Evolutionary conservation across 495 filamentous ascomycete genomes (phyloP).

Genomic region (Xylaria sp.): DNA sequence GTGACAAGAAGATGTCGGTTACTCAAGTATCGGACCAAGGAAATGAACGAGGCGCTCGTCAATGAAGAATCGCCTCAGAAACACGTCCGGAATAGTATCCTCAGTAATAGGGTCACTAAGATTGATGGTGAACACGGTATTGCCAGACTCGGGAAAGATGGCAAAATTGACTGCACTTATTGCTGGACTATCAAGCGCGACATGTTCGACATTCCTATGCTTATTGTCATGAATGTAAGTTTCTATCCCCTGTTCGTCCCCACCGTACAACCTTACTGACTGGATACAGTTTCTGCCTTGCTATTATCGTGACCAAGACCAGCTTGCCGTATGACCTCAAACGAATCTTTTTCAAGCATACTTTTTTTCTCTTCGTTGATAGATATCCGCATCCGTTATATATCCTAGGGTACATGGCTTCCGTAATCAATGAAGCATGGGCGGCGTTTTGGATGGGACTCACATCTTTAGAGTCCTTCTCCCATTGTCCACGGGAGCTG

Average conservation of each 20-base stretch:
- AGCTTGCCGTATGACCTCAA: constrained; percentile 51
- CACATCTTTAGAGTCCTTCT: constrained; percentile 36
- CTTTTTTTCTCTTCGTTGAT: constrained; percentile 19
- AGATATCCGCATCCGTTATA: constrained; percentile 24
- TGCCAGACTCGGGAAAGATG: constrained; percentile 79
- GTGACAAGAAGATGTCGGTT: constrained; percentile 85
- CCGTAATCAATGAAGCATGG: constrained; percentile 38
- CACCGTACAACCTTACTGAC: constrained; percentile 30
- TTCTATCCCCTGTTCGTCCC: background rate
- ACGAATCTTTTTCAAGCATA: constrained; percentile 8
- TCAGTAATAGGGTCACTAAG: constrained; percentile 60
- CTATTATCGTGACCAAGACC: constrained; percentile 56
- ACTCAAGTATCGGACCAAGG: constrained; percentile 85
- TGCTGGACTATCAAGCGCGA: constrained; percentile 97
- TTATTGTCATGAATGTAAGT: constrained; percentile 97
- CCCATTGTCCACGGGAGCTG: constrained; percentile 32
- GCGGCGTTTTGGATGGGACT: constrained; percentile 44
- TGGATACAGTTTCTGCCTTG: constrained; percentile 56
- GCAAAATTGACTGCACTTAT: constrained; percentile 91
- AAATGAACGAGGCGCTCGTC: constrained; percentile 52
- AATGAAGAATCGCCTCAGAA: constrained; percentile 46
- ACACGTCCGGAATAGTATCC: constrained; percentile 54
- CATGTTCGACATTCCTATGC: constrained; percentile 97
- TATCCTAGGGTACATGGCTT: constrained; percentile 25
- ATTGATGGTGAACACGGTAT: constrained; percentile 82